A percentile compares a stretch with the other conserved stretches of the same genome.
phyloP scores from a whole-genome alignment of 1,139 yeast genomes.

The Magnusiomyces suaveolens region DNA sequence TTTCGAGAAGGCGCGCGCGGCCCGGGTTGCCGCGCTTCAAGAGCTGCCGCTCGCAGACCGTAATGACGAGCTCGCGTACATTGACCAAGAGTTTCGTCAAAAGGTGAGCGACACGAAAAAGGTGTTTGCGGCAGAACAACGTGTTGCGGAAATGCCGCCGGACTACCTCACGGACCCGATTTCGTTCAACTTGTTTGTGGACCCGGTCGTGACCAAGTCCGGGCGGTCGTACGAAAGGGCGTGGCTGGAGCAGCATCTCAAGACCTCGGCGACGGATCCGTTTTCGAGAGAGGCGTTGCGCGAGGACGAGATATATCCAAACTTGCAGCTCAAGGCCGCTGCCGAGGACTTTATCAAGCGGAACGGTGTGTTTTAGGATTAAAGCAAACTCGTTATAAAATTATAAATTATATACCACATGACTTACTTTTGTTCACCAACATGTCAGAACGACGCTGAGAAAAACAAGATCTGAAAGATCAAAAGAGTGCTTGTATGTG shows the following conservation, averaged over 20 bases:
- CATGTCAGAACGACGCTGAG: no score
- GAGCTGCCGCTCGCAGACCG: slow-evolving; percentile 18
- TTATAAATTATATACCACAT: no score
- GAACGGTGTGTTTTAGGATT: no score
- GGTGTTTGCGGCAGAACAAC: slow-evolving; percentile 27
- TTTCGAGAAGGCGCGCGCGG: slow-evolving; percentile 23
- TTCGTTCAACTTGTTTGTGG: slow-evolving; percentile 37
- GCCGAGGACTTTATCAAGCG: slow-evolving; percentile 23
- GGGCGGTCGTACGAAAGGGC: slow-evolving; percentile 43
- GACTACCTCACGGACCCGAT: slow-evolving; percentile 41
- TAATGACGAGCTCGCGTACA: slow-evolving; percentile 22
- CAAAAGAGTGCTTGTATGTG: slow-evolving; percentile 39
- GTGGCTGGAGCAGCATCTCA: slow-evolving; percentile 35
- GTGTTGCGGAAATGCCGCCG: slow-evolving; percentile 32
- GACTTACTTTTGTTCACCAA: no score
- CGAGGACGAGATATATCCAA: slow-evolving; percentile 38
- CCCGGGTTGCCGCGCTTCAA: slow-evolving; percentile 19
- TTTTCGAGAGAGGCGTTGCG: slow-evolving; percentile 35
- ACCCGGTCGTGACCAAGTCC: slow-evolving; percentile 44
- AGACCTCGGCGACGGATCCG: slow-evolving; percentile 37
- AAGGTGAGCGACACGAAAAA: slow-evolving; percentile 26
- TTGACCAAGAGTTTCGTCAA: slow-evolving; percentile 23
- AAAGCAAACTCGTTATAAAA: no score
- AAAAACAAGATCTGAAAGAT: slow-evolving; percentile 98
- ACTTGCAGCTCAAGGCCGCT: slow-evolving; percentile 37